phyloP scores from a whole-genome alignment of 2,329 filamentous ascomycete genomes.

The Sporothrix pallida region DNA sequence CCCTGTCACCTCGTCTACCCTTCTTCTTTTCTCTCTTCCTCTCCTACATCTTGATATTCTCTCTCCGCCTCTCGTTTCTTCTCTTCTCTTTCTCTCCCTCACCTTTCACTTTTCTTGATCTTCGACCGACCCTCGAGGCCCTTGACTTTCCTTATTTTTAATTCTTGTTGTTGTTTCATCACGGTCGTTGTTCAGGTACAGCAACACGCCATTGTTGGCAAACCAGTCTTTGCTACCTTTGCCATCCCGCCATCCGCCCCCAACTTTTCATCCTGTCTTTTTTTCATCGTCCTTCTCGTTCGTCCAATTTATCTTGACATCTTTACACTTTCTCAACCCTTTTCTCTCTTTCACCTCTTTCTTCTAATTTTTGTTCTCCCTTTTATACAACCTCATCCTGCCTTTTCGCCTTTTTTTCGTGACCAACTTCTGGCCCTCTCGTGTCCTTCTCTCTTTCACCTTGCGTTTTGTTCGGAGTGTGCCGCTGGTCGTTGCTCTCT shows the following conservation, averaged over 20 bases:
- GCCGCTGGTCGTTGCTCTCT: constrained; percentile 16
- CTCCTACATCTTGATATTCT: constrained; percentile 5
- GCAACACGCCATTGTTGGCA: constrained; percentile 33
- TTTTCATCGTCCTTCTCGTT: not conserved
- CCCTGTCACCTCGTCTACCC: not conserved
- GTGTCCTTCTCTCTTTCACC: not conserved
- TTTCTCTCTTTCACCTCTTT: not conserved
- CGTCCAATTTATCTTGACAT: constrained; percentile 5
- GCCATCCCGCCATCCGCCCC: not conserved
- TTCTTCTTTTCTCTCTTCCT: not conserved
- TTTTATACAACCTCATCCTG: constrained; percentile 7
- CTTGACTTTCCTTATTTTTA: not conserved
- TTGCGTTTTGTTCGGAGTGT: not conserved
- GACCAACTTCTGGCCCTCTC: not conserved
- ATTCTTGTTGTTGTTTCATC: constrained; percentile 26
- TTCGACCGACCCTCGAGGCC: not conserved
- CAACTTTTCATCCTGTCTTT: not conserved
- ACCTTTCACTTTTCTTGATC: not conserved
- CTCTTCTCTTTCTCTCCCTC: not conserved
- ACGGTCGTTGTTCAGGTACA: constrained; percentile 18
- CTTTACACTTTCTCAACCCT: no score
- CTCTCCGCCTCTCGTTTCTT: constrained; percentile 8
- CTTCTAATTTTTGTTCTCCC: not conserved
- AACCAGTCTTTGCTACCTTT: not conserved
- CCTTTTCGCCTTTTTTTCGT: not conserved